phyloP scores from a whole-genome alignment of 2,329 filamentous ascomycete genomes.

The Colletotrichum shisoi region DNA sequence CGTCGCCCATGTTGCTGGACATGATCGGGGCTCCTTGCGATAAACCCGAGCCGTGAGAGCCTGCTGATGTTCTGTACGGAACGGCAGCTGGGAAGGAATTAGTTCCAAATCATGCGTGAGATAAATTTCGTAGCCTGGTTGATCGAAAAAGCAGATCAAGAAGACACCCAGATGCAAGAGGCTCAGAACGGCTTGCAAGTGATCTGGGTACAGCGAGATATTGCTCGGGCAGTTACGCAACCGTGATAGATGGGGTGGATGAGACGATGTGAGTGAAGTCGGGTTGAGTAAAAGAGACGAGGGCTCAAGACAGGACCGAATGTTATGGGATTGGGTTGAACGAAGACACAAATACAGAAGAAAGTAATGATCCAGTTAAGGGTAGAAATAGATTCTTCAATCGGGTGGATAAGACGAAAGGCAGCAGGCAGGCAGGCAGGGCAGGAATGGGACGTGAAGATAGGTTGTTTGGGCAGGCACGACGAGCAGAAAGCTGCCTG shows the following conservation, averaged over 20 bases:
- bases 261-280: background rate
- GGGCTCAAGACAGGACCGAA: background rate
- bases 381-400: background rate
- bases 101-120: background rate
- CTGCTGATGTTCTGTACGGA: conserved; percentile 14
- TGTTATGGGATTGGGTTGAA: background rate
- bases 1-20: conserved; percentile 1
- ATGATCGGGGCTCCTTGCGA: background rate
- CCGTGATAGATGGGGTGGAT: background rate
- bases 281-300: no score
- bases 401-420: background rate
- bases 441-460: background rate
- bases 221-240: background rate
- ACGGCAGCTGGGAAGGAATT: background rate
- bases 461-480: background rate
- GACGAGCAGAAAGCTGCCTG: conserved; percentile 12
- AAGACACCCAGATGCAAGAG: no score
- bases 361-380: background rate
- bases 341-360: background rate
- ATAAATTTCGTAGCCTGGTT: background rate
- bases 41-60: background rate
- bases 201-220: background rate
- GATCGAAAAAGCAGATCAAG: background rate
- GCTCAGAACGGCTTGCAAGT: no score
- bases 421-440: no score